phyloP scores from a whole-genome alignment of 2,329 filamentous ascomycete genomes.

The Xylaria sp. region DNA sequence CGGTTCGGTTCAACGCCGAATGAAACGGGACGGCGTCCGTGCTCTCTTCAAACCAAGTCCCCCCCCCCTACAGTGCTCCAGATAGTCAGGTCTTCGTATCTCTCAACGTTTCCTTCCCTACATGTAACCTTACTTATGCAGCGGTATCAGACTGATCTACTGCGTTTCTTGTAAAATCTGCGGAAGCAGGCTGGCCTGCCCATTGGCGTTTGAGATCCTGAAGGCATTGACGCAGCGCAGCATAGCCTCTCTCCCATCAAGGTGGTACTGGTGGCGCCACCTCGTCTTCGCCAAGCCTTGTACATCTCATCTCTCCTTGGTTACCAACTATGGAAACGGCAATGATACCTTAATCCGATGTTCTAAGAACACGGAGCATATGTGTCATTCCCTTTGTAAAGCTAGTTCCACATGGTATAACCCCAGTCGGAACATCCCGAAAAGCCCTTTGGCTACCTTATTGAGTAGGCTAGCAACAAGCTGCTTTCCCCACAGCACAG shows the following conservation, averaged over 20 bases:
- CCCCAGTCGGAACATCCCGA: neutral
- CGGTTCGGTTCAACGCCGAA: conserved; percentile 3
- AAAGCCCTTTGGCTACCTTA: conserved; percentile 2
- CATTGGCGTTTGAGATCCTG: neutral
- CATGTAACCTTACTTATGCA: neutral
- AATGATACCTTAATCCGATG: neutral
- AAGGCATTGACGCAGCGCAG: neutral
- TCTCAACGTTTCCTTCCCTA: neutral
- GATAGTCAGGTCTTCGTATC: conserved; percentile 10
- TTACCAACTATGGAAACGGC: neutral
- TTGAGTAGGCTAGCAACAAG: conserved; percentile 20
- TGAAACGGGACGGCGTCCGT: conserved; percentile 15
- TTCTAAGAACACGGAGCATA: neutral
- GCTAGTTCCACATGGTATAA: neutral
- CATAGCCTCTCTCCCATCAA: neutral
- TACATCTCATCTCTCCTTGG: neutral
- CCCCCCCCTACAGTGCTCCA: no score
- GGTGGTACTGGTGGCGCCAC: neutral
- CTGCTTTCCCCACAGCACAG: conserved; percentile 5
- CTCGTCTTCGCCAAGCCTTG: neutral
- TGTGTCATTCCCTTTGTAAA: neutral
- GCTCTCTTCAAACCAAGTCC: no score
- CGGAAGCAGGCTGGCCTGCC: neutral
- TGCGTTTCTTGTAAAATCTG: neutral
- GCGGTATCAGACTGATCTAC: neutral